phyloP scores from a whole-genome alignment of 2,329 filamentous ascomycete species.

The Epichloe uncinata region DNA sequence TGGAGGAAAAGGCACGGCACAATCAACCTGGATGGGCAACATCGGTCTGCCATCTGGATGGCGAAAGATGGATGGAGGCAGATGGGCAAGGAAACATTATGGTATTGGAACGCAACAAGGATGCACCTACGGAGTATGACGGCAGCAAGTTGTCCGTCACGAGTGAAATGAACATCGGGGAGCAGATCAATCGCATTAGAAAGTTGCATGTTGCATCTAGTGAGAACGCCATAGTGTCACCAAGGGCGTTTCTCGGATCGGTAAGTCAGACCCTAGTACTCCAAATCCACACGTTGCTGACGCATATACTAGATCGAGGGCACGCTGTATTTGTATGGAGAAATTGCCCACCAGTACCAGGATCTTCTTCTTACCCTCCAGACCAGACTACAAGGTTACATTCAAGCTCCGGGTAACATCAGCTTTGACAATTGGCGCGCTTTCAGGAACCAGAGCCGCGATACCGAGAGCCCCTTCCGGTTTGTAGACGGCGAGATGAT shows the following conservation, averaged over 20 bases:
- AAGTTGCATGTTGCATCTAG: constrained; percentile 54
- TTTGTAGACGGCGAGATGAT: constrained; percentile 91
- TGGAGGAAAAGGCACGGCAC: constrained; percentile 67
- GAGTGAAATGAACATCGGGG: constrained; percentile 74
- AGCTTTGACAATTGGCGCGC: constrained; percentile 71
- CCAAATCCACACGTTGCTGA: neutral
- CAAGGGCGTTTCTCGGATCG: constrained; percentile 78
- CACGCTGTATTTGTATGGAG: constrained; percentile 77
- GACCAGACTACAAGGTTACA: constrained; percentile 48
- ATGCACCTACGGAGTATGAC: constrained; percentile 64
- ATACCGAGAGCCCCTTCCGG: constrained; percentile 65
- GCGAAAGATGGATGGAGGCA: constrained; percentile 65
- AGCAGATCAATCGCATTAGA: constrained; percentile 84
- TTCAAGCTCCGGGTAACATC: constrained; percentile 59
- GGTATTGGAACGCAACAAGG: constrained; percentile 59
- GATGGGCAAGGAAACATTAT: constrained; percentile 83
- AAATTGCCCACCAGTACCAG: constrained; percentile 58
- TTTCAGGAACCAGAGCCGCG: constrained; percentile 59
- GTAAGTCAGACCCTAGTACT: constrained; percentile 35
- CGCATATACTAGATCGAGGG: constrained; percentile 57
- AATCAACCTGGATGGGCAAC: constrained; percentile 75
- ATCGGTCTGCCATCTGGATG: constrained; percentile 57
- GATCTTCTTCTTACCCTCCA: constrained; percentile 79
- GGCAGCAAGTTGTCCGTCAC: constrained; percentile 56
- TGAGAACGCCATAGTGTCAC: constrained; percentile 55